A percentile compares a stretch with the other conserved stretches of the same genome.
These are phyloP conservation scores for Inga oerstediana DNA, from an alignment of 306 rosid species.

Conservation along the genomic window DNA sequence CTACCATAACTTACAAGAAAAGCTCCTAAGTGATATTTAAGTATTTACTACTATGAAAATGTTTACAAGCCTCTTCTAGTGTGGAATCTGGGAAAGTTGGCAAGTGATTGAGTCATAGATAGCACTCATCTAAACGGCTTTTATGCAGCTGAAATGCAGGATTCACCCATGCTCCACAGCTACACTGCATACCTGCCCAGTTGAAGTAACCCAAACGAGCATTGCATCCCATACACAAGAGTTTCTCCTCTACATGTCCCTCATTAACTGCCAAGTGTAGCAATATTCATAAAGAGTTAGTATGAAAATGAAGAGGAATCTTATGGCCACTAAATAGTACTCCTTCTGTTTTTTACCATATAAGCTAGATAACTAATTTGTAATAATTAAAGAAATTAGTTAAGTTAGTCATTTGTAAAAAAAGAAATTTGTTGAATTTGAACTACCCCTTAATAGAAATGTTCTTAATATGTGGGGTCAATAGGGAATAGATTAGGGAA, in stretches of 20 bases:
- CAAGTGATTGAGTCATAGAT: constrained; percentile 13
- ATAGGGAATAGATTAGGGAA: too few relatives aligned
- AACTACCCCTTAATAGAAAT: too few relatives aligned
- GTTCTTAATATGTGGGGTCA: too few relatives aligned
- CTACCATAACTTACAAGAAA: background rate
- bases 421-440: too few relatives aligned
- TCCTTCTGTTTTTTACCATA: background rate
- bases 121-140: constrained; percentile 74
- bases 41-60: background rate
- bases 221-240: constrained; percentile 73
- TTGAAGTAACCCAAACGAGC: constrained; percentile 84
- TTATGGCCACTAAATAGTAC: background rate
- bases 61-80: background rate
- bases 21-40: background rate
- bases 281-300: constrained; percentile 31
- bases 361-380: background rate
- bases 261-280: constrained; percentile 60
- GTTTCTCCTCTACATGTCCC: constrained; percentile 72
- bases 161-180: constrained; percentile 84
- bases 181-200: constrained; percentile 92
- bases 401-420: too few relatives aligned
- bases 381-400: too few relatives aligned
- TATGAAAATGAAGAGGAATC: background rate
- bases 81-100: background rate
- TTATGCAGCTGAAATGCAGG: constrained; percentile 88